A percentile compares a stretch with the other conserved stretches of the same genome.
phyloP scores from a whole-genome alignment of 352 stramenopile genomes.

The Pythium vanterpoolii region DNA sequence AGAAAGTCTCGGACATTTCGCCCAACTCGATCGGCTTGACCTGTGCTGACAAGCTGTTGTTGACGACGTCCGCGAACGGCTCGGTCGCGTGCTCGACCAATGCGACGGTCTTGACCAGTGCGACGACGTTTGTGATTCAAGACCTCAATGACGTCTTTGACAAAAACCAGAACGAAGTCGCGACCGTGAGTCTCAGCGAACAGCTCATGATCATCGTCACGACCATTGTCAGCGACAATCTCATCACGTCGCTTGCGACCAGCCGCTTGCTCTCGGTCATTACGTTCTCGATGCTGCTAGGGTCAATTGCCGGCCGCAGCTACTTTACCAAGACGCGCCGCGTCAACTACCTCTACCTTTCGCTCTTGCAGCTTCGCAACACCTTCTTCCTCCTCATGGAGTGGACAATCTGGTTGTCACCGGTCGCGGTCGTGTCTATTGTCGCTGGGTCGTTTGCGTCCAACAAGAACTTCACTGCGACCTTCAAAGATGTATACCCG shows the following conservation, averaged over 20 bases:
- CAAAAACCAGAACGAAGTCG: conserved; percentile 31
- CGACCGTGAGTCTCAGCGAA: conserved; percentile 49
- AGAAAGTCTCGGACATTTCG: background rate
- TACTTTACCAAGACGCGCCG: conserved; percentile 57
- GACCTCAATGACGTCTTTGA: conserved; percentile 50
- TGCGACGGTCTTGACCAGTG: background rate
- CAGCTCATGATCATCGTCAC: conserved; percentile 59
- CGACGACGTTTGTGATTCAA: conserved; percentile 35
- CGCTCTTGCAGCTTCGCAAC: conserved; percentile 64
- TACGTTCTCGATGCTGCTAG: conserved; percentile 66
- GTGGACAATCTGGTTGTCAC: conserved; percentile 68
- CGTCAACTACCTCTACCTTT: conserved; percentile 68
- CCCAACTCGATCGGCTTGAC: conserved; percentile 47
- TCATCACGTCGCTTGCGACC: conserved; percentile 45
- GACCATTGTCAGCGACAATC: conserved; percentile 63
- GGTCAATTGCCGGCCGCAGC: conserved; percentile 46
- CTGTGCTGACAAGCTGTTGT: conserved; percentile 35
- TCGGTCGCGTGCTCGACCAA: conserved; percentile 21
- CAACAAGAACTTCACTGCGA: conserved; percentile 36
- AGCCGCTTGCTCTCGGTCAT: conserved; percentile 58
- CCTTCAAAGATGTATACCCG: conserved; percentile 52
- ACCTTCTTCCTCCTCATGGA: conserved; percentile 69
- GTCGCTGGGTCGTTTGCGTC: conserved; percentile 55
- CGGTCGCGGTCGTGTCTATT: conserved; percentile 60
- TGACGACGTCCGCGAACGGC: conserved; percentile 13